Evolutionary conservation across 2,329 filamentous ascomycete species (phyloP).

Genomic region (Fusarium agapanthi): DNA sequence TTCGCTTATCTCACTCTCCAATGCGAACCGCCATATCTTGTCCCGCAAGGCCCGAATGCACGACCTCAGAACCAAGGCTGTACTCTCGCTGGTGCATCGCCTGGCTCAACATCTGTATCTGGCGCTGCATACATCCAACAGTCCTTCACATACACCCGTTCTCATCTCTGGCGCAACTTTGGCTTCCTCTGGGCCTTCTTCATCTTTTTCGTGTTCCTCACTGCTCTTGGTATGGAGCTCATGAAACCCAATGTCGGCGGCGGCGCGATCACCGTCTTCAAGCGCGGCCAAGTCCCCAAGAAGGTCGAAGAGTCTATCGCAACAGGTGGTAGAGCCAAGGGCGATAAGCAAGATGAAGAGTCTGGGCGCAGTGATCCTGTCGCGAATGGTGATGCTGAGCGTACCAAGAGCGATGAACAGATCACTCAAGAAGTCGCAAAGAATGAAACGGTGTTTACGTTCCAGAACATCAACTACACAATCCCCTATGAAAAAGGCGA

Average conservation of each 20-base stretch:
- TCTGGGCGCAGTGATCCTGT: slow-evolving; percentile 44
- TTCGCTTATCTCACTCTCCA: slow-evolving; percentile 64
- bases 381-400: slow-evolving; percentile 16
- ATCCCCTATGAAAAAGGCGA: slow-evolving; percentile 67
- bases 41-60: slow-evolving; percentile 55
- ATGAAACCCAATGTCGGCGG: slow-evolving; percentile 69
- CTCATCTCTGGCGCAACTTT: slow-evolving; percentile 78
- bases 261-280: slow-evolving; percentile 68
- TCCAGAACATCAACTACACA: slow-evolving; percentile 59
- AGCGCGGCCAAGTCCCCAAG: slow-evolving; percentile 70
- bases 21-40: slow-evolving; percentile 66
- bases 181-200: slow-evolving; percentile 80
- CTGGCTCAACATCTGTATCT: slow-evolving; percentile 56
- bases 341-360: slow-evolving; percentile 62
- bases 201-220: slow-evolving; percentile 77
- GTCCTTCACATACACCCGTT: slow-evolving; percentile 63
- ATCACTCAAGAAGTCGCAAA: slow-evolving; percentile 59
- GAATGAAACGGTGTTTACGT: slow-evolving; percentile 68
- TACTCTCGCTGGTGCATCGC: slow-evolving; percentile 56
- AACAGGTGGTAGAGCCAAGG: slow-evolving; percentile 50
- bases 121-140: slow-evolving; percentile 65
- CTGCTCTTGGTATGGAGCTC: slow-evolving; percentile 73
- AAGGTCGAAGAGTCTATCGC: slow-evolving; percentile 65
- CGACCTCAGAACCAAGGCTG: slow-evolving; percentile 60
- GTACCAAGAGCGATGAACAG: slow-evolving; percentile 43